phyloP scores from a whole-genome alignment of 2,329 filamentous ascomycete species.

The Lomentospora prolificans region DNA sequence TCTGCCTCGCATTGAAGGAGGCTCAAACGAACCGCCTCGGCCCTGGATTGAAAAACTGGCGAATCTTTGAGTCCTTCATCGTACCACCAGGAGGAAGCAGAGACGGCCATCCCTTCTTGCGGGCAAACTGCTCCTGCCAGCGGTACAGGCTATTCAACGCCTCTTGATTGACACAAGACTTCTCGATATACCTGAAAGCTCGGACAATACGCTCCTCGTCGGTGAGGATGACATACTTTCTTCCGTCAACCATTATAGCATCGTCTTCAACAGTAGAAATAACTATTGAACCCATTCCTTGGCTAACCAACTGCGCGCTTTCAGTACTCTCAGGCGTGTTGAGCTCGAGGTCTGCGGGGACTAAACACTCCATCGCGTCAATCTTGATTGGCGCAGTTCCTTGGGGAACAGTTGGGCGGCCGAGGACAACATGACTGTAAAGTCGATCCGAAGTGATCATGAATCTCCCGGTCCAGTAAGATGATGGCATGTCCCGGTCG shows the following conservation, averaged over 20 bases:
- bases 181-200: slow-evolving; percentile 36
- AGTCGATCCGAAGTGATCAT: slow-evolving; percentile 40
- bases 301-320: not conserved
- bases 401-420: not conserved
- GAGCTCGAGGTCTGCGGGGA: not conserved
- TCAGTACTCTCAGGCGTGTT: not conserved
- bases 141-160: slow-evolving; percentile 35
- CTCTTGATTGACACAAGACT: slow-evolving; percentile 35
- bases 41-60: not conserved
- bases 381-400: not conserved
- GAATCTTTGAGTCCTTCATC: slow-evolving; percentile 17
- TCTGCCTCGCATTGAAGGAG: too few species aligned
- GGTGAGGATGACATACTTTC: not conserved
- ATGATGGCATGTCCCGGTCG: slow-evolving; percentile 31
- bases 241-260: not conserved
- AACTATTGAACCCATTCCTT: not conserved
- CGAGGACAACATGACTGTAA: not conserved
- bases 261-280: not conserved
- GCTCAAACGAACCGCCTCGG: not conserved
- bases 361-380: not conserved
- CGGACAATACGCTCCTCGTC: slow-evolving; percentile 33
- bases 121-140: slow-evolving; percentile 42
- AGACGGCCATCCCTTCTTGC: slow-evolving; percentile 23
- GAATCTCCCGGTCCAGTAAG: slow-evolving; percentile 56
- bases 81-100: slow-evolving; percentile 29